Evolutionary conservation across 2,329 filamentous ascomycete species (phyloP).

Genomic region (Alternaria sp.): DNA sequence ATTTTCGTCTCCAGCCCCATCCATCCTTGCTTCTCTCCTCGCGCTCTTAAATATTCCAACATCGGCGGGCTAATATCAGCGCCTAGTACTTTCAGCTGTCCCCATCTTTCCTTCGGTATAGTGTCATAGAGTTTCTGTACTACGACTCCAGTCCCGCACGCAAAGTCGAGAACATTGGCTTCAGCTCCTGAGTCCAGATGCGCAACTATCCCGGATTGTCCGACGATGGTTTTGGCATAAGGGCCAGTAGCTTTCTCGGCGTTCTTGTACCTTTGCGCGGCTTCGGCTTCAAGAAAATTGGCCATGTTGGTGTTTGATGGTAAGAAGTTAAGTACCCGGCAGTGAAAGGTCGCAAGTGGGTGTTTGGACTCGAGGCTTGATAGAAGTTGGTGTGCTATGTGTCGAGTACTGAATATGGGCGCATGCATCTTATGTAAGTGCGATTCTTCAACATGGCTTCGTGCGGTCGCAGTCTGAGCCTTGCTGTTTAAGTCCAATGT

Average conservation of each 20-base stretch:
- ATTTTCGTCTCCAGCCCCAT: slow-evolving; percentile 17
- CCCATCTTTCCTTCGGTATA: slow-evolving; percentile 24
- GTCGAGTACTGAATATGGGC: not conserved
- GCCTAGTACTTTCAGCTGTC: slow-evolving; percentile 25
- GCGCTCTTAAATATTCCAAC: slow-evolving; percentile 25
- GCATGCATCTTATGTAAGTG: not conserved
- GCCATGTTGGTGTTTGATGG: not conserved
- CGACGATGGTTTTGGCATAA: slow-evolving; percentile 25
- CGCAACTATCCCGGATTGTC: slow-evolving; percentile 11
- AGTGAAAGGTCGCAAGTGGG: not conserved
- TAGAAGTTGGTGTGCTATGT: not conserved
- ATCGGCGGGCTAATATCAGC: slow-evolving; percentile 34
- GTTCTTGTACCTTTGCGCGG: slow-evolving; percentile 28
- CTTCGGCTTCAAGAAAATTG: slow-evolving; percentile 5
- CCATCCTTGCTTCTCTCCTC: slow-evolving; percentile 32
- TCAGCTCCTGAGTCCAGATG: not conserved
- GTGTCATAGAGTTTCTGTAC: slow-evolving; percentile 27
- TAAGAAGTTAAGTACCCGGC: too few species aligned
- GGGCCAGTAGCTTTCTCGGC: slow-evolving; percentile 32
- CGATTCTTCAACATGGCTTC: not conserved
- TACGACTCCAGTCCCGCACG: slow-evolving; percentile 37
- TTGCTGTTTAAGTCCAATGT: not conserved
- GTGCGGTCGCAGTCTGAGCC: not conserved
- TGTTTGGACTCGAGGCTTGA: not conserved
- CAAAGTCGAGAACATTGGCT: slow-evolving; percentile 33